Base-by-base conservation (phyloP, 2,329 filamentous ascomycete species). In the Pseudovirgaria hyperparasitica region DNA sequence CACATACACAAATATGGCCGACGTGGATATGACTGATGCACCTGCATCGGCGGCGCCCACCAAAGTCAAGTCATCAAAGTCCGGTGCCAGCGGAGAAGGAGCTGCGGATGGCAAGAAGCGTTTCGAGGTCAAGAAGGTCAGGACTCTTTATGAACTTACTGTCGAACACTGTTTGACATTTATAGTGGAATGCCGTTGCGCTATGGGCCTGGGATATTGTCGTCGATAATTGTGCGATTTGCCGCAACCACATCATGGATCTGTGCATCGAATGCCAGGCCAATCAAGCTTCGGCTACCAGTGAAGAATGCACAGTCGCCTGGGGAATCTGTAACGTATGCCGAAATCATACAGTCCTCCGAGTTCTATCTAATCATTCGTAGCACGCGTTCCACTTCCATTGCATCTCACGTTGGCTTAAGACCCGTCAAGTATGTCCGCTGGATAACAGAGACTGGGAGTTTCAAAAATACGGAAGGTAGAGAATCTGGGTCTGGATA, bases 161-260 rank as follows among this genome's bases (percentile, higher is more conserved):
- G 16, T 14, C n/a, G 12, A n/a, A 23, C 13, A 14, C 18, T 9
- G 16, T 19, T 23, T 25, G 9, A 25, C 28, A 35, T 12, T 26
- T 37, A 22, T 47, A 94, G 87, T 98, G 90, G 90, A 96, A 96
- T 46, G 90, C 90, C 0, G 90, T 98, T 27, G 86, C 90, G 21
- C 69, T 98, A 2, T 98, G 90, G 90, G 90, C 90, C 1, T 98
- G 90, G 90, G 90, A 98, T 53, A 98, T 98, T 33, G 86, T 96
- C 17, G 90, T 98, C 35, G 90, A 98, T 61, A 98, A 98, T 69
- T 98, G 90, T 54, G 90, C 90, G 46, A 98, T 98, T 52, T 98
- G 90, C 67, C 73, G 90, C 52, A 98, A 98, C 55, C 90, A 98
- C 57, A 98, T 98, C 58, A 98, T 98, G 90, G 90, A 98, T 57